Conservation (phyloP, 192 early-diverging fungal genomes). For the Coemansia sp. region DNA sequence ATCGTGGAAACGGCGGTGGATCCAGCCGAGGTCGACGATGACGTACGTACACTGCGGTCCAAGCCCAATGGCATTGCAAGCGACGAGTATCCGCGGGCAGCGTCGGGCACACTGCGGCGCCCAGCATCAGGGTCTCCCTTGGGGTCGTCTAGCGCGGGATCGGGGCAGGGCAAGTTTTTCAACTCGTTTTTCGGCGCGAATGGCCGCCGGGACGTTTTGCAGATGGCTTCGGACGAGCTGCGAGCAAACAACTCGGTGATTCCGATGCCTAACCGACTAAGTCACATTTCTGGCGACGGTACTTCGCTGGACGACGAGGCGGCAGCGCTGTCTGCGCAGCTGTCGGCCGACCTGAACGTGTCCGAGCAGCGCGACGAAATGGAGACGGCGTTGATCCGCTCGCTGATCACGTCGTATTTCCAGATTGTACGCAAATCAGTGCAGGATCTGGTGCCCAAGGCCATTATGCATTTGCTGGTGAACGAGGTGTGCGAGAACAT, state of each 20-base stretch:
- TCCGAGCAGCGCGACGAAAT: conserved; percentile 67
- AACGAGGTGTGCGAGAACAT: conserved; percentile 69
- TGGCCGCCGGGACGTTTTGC: conserved; percentile 36
- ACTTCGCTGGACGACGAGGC: conserved; percentile 44
- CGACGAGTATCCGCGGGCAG: conserved; percentile 2
- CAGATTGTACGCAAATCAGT: conserved; percentile 76
- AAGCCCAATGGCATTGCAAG: conserved; percentile 1
- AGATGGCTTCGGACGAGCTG: conserved; percentile 38
- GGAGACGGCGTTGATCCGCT: conserved; percentile 76
- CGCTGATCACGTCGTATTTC: conserved; percentile 76
- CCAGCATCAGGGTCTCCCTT: conserved; percentile 33
- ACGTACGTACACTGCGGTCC: conserved; percentile 23
- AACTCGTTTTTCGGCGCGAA: conserved; percentile 46
- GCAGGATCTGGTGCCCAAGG: conserved; percentile 78
- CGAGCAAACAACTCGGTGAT: conserved; percentile 40
- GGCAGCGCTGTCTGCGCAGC: conserved; percentile 42
- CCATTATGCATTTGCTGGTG: conserved; percentile 79
- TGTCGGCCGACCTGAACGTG: conserved; percentile 43
- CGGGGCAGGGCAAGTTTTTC: conserved; percentile 41
- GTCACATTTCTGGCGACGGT: conserved; percentile 34
- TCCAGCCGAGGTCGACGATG: conserved; percentile 44
- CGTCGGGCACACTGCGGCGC: conserved; percentile 16
- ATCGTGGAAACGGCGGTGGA: conserved; percentile 25
- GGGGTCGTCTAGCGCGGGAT: conserved; percentile 13
- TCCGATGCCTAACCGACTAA: conserved; percentile 48